phyloP scores from a whole-genome alignment of 352 stramenopile genomes.

The Globisporangium cystogenes region DNA sequence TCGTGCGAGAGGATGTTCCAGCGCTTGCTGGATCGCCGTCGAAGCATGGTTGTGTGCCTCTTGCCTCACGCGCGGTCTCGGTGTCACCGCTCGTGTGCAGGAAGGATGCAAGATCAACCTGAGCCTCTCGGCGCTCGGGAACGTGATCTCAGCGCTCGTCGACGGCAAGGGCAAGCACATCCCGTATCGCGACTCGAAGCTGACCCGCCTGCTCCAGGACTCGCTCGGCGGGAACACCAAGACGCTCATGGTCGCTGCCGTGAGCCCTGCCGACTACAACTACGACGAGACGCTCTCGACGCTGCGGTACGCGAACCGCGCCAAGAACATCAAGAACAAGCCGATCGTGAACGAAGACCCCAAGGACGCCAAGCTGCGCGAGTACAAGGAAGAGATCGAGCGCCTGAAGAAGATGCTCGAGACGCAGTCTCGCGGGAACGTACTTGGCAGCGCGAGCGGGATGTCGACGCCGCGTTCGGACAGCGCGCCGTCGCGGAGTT shows the following conservation, averaged over 20 bases:
- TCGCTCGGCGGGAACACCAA: slow-evolving; percentile 94
- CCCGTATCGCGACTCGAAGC: slow-evolving; percentile 89
- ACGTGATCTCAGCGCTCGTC: slow-evolving; percentile 83
- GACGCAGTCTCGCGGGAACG: slow-evolving; percentile 38
- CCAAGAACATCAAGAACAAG: slow-evolving; percentile 98
- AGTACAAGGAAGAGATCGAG: slow-evolving; percentile 90
- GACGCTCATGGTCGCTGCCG: slow-evolving; percentile 95
- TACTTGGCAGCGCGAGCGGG: slow-evolving; percentile 23
- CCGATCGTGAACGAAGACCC: slow-evolving; percentile 94
- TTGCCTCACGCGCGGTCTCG: not conserved
- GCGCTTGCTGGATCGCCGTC: not conserved
- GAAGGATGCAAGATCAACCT: slow-evolving; percentile 89
- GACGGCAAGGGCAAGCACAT: slow-evolving; percentile 71
- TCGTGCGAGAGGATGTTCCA: no score
- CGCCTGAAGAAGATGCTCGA: slow-evolving; percentile 77
- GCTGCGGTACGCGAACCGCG: slow-evolving; percentile 94
- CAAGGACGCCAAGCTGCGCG: slow-evolving; percentile 87
- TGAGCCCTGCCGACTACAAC: slow-evolving; percentile 94
- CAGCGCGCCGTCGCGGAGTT: slow-evolving; percentile 1
- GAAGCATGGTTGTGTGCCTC: not conserved
- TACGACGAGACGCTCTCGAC: slow-evolving; percentile 95
- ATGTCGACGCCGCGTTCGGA: slow-evolving; percentile 21
- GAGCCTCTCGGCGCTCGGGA: slow-evolving; percentile 69
- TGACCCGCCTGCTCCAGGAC: slow-evolving; percentile 85
- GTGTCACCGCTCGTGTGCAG: slow-evolving; percentile 21